These are phyloP conservation scores for Kazachstania bromeliacearum DNA, from an alignment of 805 yeast genomes.

Conservation along the genomic window DNA sequence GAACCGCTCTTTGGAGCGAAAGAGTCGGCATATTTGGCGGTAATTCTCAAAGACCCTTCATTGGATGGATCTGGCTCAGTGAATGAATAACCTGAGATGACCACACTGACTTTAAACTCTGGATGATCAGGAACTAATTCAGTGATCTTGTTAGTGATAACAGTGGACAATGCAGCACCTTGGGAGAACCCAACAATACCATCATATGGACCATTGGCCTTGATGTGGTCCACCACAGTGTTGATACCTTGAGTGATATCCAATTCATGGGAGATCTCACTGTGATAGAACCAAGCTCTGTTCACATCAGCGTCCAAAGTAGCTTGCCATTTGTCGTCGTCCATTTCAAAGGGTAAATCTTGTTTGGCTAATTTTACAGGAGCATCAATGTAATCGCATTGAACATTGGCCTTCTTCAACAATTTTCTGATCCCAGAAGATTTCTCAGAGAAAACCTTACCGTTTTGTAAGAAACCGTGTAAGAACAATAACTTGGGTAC, in stretches of 20 bases:
- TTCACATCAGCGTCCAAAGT: conserved; percentile 38
- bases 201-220: conserved; percentile 68
- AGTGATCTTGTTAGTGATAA: conserved; percentile 51
- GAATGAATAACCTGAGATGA: conserved; percentile 60
- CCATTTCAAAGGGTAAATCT: conserved; percentile 66
- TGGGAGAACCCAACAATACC: conserved; percentile 91
- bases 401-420: conserved; percentile 53
- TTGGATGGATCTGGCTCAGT: conserved; percentile 33
- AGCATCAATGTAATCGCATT: conserved; percentile 69
- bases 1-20: conserved; percentile 28
- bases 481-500: conserved; percentile 57
- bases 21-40: conserved; percentile 27
- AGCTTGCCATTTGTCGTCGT: conserved; percentile 41
- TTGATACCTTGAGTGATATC: conserved; percentile 45
- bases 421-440: conserved; percentile 82
- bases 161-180: conserved; percentile 83
- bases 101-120: conserved; percentile 58
- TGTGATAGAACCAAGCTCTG: conserved; percentile 71
- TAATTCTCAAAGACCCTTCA: conserved; percentile 29
- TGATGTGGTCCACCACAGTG: conserved; percentile 40
- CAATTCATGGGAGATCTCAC: conserved; percentile 37
- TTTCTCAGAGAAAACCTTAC: conserved; percentile 74
- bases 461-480: conserved; percentile 87
- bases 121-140: conserved; percentile 40
- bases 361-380: conserved; percentile 57